Percentiles rank a stretch among this genome's conserved stretches.
Conservation (phyloP, 2,329 filamentous ascomycete genomes). For the Alternaria tenuissima region DNA sequence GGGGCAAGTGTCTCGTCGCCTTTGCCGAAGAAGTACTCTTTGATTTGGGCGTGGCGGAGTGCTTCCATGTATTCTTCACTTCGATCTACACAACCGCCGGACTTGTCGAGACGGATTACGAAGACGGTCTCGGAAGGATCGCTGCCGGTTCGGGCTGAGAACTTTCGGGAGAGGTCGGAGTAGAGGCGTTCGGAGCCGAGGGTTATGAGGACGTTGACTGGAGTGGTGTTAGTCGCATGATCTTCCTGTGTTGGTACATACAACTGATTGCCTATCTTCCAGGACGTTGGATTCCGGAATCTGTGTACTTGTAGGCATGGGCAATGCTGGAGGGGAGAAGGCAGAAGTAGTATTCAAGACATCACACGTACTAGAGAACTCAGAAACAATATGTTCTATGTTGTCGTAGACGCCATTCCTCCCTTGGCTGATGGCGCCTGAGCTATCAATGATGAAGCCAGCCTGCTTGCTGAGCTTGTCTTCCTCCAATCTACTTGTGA, state of each 20-base stretch:
- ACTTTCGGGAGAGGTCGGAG: conserved; percentile 75
- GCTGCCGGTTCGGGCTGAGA: conserved; percentile 57
- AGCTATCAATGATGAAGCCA: conserved; percentile 87
- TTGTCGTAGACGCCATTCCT: conserved; percentile 74
- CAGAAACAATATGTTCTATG: conserved; percentile 79
- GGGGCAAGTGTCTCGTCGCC: conserved; percentile 76
- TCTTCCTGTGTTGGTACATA: conserved; percentile 1
- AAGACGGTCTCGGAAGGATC: conserved; percentile 72
- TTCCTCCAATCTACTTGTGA: conserved; percentile 78
- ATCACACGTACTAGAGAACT: conserved; percentile 66
- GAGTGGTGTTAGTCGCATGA: conserved; percentile 36
- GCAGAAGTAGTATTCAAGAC: conserved; percentile 20
- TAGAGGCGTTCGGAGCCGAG: conserved; percentile 81
- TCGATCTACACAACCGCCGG: conserved; percentile 82
- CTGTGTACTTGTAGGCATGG: background rate
- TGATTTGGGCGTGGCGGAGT: conserved; percentile 77
- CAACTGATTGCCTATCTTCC: background rate
- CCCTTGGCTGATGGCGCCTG: conserved; percentile 71
- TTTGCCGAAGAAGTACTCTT: conserved; percentile 94
- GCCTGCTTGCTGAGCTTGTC: conserved; percentile 74
- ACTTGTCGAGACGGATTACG: conserved; percentile 82
- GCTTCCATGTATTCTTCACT: conserved; percentile 78
- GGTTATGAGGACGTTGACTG: conserved; percentile 81
- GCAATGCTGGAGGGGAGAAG: background rate
- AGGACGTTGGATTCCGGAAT: background rate